phyloP scores from a whole-genome alignment of 2,329 filamentous ascomycete genomes.

The Pestalotiopsis sp. region DNA sequence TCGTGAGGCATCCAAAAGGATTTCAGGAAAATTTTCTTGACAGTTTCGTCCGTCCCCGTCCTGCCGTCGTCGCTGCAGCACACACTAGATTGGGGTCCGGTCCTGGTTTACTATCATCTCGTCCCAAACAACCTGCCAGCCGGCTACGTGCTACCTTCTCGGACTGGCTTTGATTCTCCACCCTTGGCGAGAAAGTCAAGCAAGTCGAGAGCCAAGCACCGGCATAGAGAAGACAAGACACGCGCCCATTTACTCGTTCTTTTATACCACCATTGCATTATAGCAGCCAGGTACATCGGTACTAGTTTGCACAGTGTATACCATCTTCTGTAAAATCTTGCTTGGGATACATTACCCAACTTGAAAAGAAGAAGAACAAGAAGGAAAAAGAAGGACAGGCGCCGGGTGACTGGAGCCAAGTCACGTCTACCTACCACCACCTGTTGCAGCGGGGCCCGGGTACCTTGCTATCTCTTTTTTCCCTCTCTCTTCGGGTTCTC shows the following conservation, averaged over 20 bases:
- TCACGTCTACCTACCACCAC: neutral
- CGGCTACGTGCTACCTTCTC: neutral
- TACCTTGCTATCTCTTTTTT: neutral
- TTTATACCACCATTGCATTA: neutral
- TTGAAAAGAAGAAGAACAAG: neutral
- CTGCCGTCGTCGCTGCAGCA: neutral
- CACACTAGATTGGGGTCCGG: neutral
- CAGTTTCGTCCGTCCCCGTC: neutral
- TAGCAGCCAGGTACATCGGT: neutral
- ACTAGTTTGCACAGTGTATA: neutral
- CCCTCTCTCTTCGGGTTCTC: neutral
- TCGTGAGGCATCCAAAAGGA: slow-evolving; percentile 6
- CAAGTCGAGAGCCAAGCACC: neutral
- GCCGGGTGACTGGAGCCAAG: neutral
- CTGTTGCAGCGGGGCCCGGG: neutral
- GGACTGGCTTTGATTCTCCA: neutral
- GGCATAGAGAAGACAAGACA: neutral
- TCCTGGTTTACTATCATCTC: neutral
- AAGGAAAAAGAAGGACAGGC: neutral
- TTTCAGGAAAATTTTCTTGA: neutral
- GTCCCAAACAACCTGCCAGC: neutral
- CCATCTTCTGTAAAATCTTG: neutral
- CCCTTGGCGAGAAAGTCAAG: neutral
- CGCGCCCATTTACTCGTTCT: neutral
- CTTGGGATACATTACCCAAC: neutral